A percentile compares a stretch with the other conserved stretches of the same genome.
phyloP scores from a whole-genome alignment of 805 yeast species.

The Lachancea thermotolerans region DNA sequence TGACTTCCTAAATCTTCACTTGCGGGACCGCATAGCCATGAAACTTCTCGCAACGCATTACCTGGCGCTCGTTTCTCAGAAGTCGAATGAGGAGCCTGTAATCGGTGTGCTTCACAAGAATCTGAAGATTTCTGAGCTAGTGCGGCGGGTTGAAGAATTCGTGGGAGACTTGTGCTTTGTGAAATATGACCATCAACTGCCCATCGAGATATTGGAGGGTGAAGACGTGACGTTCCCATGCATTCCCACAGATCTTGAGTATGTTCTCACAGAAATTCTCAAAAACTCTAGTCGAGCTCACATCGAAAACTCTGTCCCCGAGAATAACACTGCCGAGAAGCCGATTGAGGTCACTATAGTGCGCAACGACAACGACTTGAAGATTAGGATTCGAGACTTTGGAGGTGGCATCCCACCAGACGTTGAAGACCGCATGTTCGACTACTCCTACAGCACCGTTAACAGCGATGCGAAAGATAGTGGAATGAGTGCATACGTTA shows the following conservation, averaged over 20 bases:
- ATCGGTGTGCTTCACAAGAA: constrained; percentile 64
- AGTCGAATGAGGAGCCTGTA: constrained; percentile 34
- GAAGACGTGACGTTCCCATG: constrained; percentile 64
- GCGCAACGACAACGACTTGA: constrained; percentile 40
- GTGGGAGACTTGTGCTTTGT: constrained; percentile 79
- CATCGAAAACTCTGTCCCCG: constrained; percentile 50
- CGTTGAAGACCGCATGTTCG: constrained; percentile 62
- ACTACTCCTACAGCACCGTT: constrained; percentile 81
- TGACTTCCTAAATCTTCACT: constrained; percentile 63
- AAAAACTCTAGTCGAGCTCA: constrained; percentile 87
- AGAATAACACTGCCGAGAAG: constrained; percentile 18
- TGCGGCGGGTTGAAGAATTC: constrained; percentile 59
- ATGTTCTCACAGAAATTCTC: constrained; percentile 76
- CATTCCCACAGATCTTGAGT: constrained; percentile 82
- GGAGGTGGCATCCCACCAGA: constrained; percentile 84
- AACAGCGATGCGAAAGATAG: constrained; percentile 49
- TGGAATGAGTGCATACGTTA: constrained; percentile 45
- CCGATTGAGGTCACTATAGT: constrained; percentile 25
- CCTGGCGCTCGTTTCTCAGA: constrained; percentile 48
- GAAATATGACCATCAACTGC: constrained; percentile 73
- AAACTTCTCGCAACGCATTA: constrained; percentile 84
- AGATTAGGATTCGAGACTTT: constrained; percentile 71
- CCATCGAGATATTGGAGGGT: constrained; percentile 51
- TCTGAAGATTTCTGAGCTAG: constrained; percentile 54
- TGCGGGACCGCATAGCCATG: constrained; percentile 80